These are phyloP conservation scores for Olyra latifolia DNA, from an alignment of 176 grass and related monocot species.

Conservation along the genomic window DNA sequence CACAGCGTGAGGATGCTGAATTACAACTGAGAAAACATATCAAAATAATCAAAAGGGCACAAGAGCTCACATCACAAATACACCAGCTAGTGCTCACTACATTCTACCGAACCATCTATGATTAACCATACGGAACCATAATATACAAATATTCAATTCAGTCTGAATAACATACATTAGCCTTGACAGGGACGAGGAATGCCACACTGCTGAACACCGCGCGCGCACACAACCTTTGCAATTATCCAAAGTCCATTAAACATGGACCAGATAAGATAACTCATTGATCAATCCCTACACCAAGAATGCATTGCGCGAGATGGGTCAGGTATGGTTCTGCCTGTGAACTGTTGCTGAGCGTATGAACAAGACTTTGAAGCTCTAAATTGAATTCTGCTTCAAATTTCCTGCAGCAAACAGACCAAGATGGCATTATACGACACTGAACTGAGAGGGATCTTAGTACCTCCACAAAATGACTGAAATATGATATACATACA, in stretches of 20 bases:
- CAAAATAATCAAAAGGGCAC: not conserved
- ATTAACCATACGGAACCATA: not conserved
- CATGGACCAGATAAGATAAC: not conserved
- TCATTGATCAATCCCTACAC: constrained; percentile 66
- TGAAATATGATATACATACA: constrained; percentile 41
- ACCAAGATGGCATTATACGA: constrained; percentile 15
- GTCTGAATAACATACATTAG: not conserved
- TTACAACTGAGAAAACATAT: not conserved
- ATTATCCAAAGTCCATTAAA: not conserved
- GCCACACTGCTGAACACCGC: not conserved
- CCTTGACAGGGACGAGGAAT: not conserved
- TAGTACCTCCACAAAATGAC: not conserved
- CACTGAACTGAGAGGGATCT: not conserved
- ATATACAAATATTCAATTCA: not conserved
- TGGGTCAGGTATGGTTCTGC: constrained; percentile 89
- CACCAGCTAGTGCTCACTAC: not conserved
- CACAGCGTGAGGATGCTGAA: not conserved
- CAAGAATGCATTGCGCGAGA: constrained; percentile 91
- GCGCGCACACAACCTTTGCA: not conserved
- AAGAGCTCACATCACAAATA: not conserved
- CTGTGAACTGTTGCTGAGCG: constrained; percentile 73
- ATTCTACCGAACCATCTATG: not conserved
- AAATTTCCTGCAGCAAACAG: constrained; percentile 69
- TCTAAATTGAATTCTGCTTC: constrained; percentile 87
- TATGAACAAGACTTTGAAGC: constrained; percentile 74